Evolutionary conservation across 805 yeast species (phyloP).

Genomic region (Schizosaccharomyces japonicus): DNA sequence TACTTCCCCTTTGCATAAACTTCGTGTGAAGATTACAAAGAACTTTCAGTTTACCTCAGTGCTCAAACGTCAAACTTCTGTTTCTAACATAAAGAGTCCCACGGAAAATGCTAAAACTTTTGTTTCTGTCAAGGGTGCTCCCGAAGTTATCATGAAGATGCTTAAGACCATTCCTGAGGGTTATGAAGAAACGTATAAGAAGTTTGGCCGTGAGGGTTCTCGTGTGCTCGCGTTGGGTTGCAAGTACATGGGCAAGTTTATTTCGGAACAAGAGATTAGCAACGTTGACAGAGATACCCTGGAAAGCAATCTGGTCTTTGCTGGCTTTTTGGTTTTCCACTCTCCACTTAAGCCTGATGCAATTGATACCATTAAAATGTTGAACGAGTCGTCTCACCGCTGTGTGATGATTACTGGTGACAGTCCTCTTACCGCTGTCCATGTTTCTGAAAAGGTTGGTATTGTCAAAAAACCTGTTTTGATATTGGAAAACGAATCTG

Average conservation of each 20-base stretch:
- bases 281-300: slow-evolving; percentile 50
- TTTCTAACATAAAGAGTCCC: slow-evolving; percentile 31
- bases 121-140: slow-evolving; percentile 92
- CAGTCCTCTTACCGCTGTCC: slow-evolving; percentile 92
- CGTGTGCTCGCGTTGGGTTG: slow-evolving; percentile 91
- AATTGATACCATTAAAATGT: slow-evolving; percentile 65
- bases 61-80: slow-evolving; percentile 78
- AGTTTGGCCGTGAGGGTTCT: slow-evolving; percentile 83
- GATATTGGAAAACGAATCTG: slow-evolving; percentile 45
- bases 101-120: slow-evolving; percentile 25
- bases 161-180: slow-evolving; percentile 42
- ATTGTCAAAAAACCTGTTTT: slow-evolving; percentile 66
- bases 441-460: slow-evolving; percentile 81
- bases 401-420: slow-evolving; percentile 95
- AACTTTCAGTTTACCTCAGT: slow-evolving; percentile 95
- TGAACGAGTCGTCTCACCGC: slow-evolving; percentile 85
- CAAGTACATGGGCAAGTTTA: slow-evolving; percentile 33
- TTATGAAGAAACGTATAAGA: slow-evolving; percentile 68
- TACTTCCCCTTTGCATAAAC: slow-evolving; percentile 10
- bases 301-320: slow-evolving; percentile 54
- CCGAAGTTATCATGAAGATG: slow-evolving; percentile 76
- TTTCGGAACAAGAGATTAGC: slow-evolving; percentile 27
- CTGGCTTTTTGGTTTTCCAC: slow-evolving; percentile 87
- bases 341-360: slow-evolving; percentile 94
- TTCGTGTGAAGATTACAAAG: slow-evolving; percentile 51